These are phyloP conservation scores for Naganishia sp. DNA, from an alignment of 1,284 basidiomycete species.

Conservation along the genomic window DNA sequence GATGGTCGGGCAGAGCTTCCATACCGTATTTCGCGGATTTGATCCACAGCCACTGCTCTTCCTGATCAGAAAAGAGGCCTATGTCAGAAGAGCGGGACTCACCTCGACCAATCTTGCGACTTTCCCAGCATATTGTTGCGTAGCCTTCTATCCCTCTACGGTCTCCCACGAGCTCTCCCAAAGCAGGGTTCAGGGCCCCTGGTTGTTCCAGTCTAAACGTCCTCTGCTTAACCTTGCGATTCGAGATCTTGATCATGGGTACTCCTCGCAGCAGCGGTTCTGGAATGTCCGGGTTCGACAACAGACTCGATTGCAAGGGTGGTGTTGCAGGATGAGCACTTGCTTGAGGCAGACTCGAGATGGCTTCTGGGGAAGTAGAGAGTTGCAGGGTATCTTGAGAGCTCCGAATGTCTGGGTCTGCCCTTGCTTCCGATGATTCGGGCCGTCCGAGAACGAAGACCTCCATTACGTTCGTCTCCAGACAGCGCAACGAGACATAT, in stretches of 20 bases:
- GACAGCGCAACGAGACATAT: no score
- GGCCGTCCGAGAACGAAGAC: no score
- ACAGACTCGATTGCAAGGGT: neutral
- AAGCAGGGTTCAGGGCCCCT: conserved; percentile 57
- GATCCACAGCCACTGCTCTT: conserved; percentile 77
- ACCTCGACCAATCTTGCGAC: conserved; percentile 74
- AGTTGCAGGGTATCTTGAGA: neutral
- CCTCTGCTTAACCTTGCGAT: conserved; percentile 75
- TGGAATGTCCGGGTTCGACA: conserved; percentile 29
- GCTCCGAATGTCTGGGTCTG: no score
- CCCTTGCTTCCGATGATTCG: no score
- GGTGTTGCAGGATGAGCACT: neutral
- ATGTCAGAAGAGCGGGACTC: conserved; percentile 48
- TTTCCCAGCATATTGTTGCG: conserved; percentile 73
- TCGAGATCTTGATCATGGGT: conserved; percentile 84
- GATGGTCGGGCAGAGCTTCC: conserved; percentile 61
- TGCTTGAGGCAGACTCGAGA: neutral
- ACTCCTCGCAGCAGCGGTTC: conserved; percentile 56
- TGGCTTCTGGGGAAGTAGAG: conserved; percentile 12
- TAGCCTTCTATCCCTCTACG: conserved; percentile 17
- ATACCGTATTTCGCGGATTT: conserved; percentile 86
- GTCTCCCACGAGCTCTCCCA: conserved; percentile 62
- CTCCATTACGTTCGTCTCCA: no score
- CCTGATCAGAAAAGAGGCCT: neutral
- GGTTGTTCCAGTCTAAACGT: conserved; percentile 62